Evolutionary conservation across 257 asterid genomes (phyloP), one percentile per base, ranked within the genome.

Genomic region (Scutellaria baicalensis): DNA sequence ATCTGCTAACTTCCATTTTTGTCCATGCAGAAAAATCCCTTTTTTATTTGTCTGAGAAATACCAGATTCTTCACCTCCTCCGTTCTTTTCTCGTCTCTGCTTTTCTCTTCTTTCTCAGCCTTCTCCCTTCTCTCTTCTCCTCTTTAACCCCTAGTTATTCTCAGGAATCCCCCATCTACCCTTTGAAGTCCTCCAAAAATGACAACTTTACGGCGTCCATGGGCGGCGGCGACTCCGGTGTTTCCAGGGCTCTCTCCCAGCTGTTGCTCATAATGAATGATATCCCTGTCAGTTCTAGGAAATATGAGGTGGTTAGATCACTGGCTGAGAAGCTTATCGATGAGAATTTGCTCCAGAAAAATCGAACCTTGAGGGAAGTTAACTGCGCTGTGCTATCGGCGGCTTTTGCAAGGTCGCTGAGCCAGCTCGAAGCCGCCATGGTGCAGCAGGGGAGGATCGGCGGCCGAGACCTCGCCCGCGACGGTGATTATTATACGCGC

Each of bases 201-300:
- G 81, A 70, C 1, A 18, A 2, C 27, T 71, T 31, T 31, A 9
- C 38, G 0, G 21, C 57, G 3, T 0, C 66, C 7, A 76, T 2
- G 1, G 43, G 48, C 5, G 83, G 9, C 35, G 80, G 74, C 3
- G 78, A 36, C 33, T 80, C 92, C 13, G 95, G 93, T 9, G 90
- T 90, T 23, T 83, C 84, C 0, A 78, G 98, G 79, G 95, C 97
- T 3, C 89, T 90, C 0, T 81, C 90, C 1, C 98, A 93, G 66
- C 74, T 93, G 21, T 72, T 93, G 59, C 81, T 77, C 6, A 77
- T 93, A n/a, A 85, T 90, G 78, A 93, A 78, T 56, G 93, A 90
- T 38, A 80, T 90, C 43, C 97, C 98, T 6, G 98, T 88, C 21
- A 86, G 91, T 67, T 93, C 98, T 1, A 81, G 97, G 4, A 93